phyloP scores from a whole-genome alignment of 2,329 filamentous ascomycete species.

The Phialocephala sp. region DNA sequence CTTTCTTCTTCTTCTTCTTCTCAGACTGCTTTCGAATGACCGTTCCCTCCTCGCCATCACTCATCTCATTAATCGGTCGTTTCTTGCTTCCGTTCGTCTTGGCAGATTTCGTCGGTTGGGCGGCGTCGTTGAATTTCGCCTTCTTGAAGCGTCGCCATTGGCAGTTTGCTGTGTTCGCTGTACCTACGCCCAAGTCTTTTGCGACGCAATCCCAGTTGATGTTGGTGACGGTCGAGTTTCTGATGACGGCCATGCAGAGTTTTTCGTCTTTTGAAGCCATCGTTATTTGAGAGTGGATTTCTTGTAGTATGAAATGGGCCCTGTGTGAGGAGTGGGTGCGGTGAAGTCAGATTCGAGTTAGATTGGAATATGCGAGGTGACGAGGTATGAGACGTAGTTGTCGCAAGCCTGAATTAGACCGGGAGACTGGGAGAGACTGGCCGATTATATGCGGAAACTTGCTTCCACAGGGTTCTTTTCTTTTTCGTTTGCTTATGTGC shows the following conservation, averaged over 20 bases:
- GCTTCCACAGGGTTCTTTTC: not conserved
- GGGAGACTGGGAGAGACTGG: too few relatives aligned
- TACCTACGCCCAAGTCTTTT: not conserved
- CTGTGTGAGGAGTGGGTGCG: too few relatives aligned
- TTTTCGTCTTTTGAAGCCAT: constrained; percentile 1
- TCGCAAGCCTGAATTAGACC: too few relatives aligned
- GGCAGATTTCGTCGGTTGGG: not conserved
- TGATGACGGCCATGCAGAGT: constrained; percentile 3
- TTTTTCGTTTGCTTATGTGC: not conserved
- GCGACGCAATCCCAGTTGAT: not conserved
- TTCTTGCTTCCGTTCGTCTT: not conserved
- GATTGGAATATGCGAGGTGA: too few relatives aligned
- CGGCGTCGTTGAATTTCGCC: not conserved
- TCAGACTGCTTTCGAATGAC: not conserved
- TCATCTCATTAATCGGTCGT: not conserved
- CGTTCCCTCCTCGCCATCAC: not conserved
- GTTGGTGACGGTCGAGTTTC: constrained; percentile 1
- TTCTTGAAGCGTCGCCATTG: constrained; percentile 2
- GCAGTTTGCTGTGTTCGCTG: not conserved
- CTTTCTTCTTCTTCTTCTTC: constrained; percentile 5
- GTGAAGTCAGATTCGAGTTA: too few relatives aligned
- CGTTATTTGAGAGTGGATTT: not conserved
- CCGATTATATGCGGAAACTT: not conserved
- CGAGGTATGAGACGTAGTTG: too few relatives aligned
- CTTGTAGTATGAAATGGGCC: not conserved